Conservation (phyloP, 2,329 filamentous ascomycete species). For the Ceratocystis eucalypticola region DNA sequence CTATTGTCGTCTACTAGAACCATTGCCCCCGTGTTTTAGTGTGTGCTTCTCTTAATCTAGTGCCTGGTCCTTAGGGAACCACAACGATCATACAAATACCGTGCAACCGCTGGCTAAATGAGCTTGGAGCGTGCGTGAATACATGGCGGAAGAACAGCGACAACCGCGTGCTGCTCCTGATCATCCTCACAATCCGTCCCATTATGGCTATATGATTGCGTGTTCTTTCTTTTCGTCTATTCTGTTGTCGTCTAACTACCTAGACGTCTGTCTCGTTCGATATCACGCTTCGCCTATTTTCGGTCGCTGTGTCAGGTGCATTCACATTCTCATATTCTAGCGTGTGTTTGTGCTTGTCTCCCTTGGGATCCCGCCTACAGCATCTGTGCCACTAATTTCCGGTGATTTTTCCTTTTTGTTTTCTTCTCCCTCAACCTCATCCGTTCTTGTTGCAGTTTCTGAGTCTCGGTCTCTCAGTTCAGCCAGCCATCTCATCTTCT, state of each 20-base stretch:
- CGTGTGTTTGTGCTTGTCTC: neutral
- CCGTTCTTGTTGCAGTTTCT: neutral
- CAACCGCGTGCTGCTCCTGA: neutral
- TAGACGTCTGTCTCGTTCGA: neutral
- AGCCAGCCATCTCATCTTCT: neutral
- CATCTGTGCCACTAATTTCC: neutral
- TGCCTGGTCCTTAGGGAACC: neutral
- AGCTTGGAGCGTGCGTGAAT: neutral
- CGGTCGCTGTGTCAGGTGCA: neutral
- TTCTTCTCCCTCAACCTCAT: neutral
- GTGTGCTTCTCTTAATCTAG: neutral
- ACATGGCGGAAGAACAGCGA: neutral
- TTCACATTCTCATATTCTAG: neutral
- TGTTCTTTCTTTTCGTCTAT: neutral
- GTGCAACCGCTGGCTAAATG: neutral
- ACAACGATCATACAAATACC: too few species aligned
- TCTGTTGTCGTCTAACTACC: neutral
- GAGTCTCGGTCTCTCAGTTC: neutral
- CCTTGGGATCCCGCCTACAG: neutral
- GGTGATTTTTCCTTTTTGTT: neutral
- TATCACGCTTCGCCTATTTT: neutral
- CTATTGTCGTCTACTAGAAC: neutral
- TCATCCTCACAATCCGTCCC: neutral
- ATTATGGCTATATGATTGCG: neutral
- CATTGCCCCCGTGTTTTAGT: neutral